Evolutionary conservation across 192 early-diverging fungal species (phyloP).

Genomic region (Allomyces macrogynus): DNA sequence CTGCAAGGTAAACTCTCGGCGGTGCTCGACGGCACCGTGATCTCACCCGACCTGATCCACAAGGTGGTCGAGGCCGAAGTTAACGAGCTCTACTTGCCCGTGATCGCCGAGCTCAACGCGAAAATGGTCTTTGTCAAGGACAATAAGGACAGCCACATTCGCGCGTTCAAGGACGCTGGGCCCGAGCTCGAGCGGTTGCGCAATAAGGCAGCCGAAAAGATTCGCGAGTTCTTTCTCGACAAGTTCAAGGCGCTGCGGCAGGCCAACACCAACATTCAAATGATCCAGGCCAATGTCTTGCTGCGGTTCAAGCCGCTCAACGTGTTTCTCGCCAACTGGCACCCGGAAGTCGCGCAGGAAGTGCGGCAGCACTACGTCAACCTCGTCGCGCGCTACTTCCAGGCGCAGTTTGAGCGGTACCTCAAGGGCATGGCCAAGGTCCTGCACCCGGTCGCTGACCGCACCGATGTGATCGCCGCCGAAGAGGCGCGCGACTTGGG

Average conservation of each 20-base stretch:
- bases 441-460: conserved; percentile 7
- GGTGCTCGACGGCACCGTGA: conserved; percentile 57
- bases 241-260: conserved; percentile 70
- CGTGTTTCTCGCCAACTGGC: conserved; percentile 73
- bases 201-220: conserved; percentile 53
- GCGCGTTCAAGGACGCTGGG: conserved; percentile 62
- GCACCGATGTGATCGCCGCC: conserved; percentile 40
- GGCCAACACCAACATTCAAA: conserved; percentile 80
- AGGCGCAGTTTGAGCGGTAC: conserved; percentile 80
- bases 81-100: conserved; percentile 70
- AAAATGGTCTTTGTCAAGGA: conserved; percentile 64
- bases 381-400: conserved; percentile 68
- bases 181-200: conserved; percentile 84
- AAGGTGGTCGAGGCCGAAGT: conserved; percentile 84
- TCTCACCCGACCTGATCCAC: conserved; percentile 25
- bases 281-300: conserved; percentile 77
- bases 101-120: conserved; percentile 65
- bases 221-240: conserved; percentile 68
- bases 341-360: conserved; percentile 69
- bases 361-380: conserved; percentile 69
- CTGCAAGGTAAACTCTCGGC: conserved; percentile 24
- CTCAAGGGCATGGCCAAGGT: conserved; percentile 48
- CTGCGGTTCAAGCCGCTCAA: conserved; percentile 82
- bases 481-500: conserved; percentile 54
- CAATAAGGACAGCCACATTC: conserved; percentile 17